Evolutionary conservation across 78 protist species (phyloP).

Genomic region (Bodo saltans): DNA sequence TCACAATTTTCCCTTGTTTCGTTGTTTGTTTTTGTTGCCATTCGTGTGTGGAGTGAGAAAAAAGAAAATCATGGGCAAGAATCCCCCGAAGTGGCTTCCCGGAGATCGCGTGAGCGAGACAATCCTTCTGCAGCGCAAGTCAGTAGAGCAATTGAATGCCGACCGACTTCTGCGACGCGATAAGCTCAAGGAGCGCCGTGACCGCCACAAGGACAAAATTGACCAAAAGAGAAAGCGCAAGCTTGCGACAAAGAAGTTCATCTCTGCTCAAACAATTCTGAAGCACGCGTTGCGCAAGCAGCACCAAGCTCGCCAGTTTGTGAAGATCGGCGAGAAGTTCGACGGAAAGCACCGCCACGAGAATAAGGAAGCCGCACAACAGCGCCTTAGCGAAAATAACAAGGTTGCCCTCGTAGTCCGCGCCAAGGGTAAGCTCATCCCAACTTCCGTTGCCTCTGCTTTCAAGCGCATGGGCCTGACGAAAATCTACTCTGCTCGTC

Average conservation of each 20-base stretch:
- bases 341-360: not conserved
- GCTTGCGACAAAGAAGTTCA: not conserved
- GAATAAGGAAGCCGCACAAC: not conserved
- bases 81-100: not conserved
- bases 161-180: not conserved
- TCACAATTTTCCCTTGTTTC: too few relatives aligned
- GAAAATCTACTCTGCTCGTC: not conserved
- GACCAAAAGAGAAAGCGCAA: not conserved
- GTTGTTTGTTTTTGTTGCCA: too few relatives aligned
- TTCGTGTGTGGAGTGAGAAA: too few relatives aligned
- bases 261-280: not conserved
- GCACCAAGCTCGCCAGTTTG: not conserved
- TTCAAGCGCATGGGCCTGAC: not conserved
- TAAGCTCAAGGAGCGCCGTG: not conserved
- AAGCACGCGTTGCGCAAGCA: not conserved
- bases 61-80: not conserved
- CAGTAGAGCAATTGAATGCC: not conserved
- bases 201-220: not conserved
- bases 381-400: not conserved
- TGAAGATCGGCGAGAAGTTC: not conserved
- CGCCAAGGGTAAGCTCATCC: not conserved
- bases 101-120: not conserved
- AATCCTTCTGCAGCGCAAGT: not conserved
- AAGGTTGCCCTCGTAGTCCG: not conserved
- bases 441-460: not conserved